Evolutionary conservation across 2,329 filamentous ascomycete species (phyloP).

Genomic region (Akanthomyces muscarius): DNA sequence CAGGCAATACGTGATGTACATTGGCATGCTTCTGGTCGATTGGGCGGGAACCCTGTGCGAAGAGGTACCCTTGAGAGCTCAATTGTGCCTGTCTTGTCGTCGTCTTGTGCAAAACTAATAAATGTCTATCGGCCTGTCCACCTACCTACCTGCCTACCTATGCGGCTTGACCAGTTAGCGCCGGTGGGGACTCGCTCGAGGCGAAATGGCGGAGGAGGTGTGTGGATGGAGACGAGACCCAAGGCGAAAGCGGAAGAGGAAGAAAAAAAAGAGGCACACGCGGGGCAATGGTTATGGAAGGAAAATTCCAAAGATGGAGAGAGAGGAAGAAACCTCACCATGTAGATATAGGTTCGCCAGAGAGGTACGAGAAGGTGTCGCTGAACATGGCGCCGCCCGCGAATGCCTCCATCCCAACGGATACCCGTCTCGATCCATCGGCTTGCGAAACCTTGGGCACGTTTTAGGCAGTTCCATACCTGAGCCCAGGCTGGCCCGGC

Average conservation of each 20-base stretch:
- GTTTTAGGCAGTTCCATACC: constrained; percentile 14
- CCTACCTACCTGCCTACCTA: not conserved
- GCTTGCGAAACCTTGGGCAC: constrained; percentile 16
- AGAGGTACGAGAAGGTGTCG: not conserved
- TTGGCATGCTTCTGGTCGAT: constrained; percentile 1
- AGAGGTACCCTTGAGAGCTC: too few relatives aligned
- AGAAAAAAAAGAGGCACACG: not conserved
- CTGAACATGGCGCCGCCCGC: not conserved
- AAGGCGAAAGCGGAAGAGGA: not conserved
- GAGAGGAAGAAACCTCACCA: not conserved
- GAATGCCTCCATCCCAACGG: not conserved
- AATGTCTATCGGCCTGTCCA: not conserved
- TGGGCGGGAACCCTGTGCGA: not conserved
- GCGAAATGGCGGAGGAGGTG: constrained; percentile 13
- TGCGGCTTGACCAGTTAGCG: constrained; percentile 8
- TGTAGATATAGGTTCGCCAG: too few relatives aligned
- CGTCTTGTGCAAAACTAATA: not conserved
- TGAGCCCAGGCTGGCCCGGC: constrained; percentile 2
- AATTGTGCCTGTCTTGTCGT: not conserved
- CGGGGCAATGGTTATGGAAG: not conserved
- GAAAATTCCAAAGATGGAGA: not conserved
- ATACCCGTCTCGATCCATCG: constrained; percentile 7
- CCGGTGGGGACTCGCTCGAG: constrained; percentile 14
- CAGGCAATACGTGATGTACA: constrained; percentile 10
- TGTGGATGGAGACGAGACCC: constrained; percentile 2